Evolutionary conservation across 805 yeast genomes (phyloP), one percentile per base, ranked within the genome.

Genomic region (Ogataea nonfermentans): DNA sequence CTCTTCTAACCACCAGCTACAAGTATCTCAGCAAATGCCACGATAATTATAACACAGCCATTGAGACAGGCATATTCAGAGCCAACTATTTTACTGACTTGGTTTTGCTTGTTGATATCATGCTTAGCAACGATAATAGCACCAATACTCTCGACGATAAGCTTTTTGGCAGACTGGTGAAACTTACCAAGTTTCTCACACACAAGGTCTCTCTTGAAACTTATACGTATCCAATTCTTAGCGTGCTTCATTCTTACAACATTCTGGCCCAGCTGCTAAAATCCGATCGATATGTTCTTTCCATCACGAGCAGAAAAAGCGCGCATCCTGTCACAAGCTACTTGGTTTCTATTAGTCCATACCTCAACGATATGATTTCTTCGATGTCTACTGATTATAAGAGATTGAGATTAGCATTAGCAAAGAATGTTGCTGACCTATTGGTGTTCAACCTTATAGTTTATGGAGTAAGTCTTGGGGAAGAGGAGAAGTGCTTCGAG

Each of bases 41-140:
- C 34, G 68, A 62, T 34, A 57, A 62, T 29, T 62, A 60, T 40
- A 61, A 61, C 29, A 43, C 57, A 1, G 52, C 62, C 9, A 55
- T 63, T 16, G 65, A 61, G 20, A 51, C 53, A 23, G 51, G 56
- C 4, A 35, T 48, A 4, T 63, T 62, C 43, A 55, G 39, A 19
- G 65, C 67, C 0, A 58, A 53, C 35, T 65, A 62, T 37, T 55
- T 63, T 29, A 53, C 60, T 4, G 63, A 59, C 40, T 43, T 59
- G 49, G 47, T 56, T 5, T 40, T 53, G 25, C 44, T 63, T 24
- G 47, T 57, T 9, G 63, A 62, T 37, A 51, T 59, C 8, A 52
- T 64, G 5, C 36, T 61, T 11, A 47, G 53, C 1, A 52, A 48
- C 29, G 67, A 60, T 37, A 53, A 52, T 25, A 52, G 56, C 25